Base-by-base conservation (phyloP, 768 basidiomycete species). In the Tulasnella sp. region DNA sequence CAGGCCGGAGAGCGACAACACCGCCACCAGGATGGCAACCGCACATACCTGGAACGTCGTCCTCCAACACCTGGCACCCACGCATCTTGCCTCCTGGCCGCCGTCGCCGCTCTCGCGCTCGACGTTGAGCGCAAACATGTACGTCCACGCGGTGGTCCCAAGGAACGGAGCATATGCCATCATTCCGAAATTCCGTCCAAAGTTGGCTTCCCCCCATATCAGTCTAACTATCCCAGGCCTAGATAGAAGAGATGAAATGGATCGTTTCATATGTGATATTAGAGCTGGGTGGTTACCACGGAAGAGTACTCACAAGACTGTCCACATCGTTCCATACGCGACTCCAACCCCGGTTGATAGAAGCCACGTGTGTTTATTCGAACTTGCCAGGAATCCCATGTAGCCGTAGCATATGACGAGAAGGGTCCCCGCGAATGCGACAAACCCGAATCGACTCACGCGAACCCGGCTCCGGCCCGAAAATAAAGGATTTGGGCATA, bases 81-180 rank as follows among this genome's bases (percentile, higher is more conserved):
- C 83, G 82, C 94, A 94, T 34, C 62, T 27, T 36, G 62, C 62
- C 36, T 81, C 84, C 42, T 80, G 80, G 36, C 48, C 68, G 48
- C 78, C 81, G 34, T 84, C 86, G 0, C 82, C 81, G n/a, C 83
- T 85, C 5, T 83, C 68, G 12, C 88, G 86, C 80, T 90, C 89
- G 3, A 87, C 85, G 4, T 88, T 83, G 81, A 91, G 90, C 19
- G 94, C 94, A 80, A 94, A 95, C 0, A 95, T 83, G 84, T 93
- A 94, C 3, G 94, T 94, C 84, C 94, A 94, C 0, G 90, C 46
- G 1, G 93, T 90, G 0, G 93, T 94, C 7, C 93, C 94, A 36
- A 90, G 84, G 84, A 94, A 92, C 6, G 93, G 91, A 0, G 93
- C 91, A 82, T 93, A 94, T 73, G 92, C 90, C 78, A 94, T 83